phyloP scores from a whole-genome alignment of 768 basidiomycete genomes.

The Suillus subluteus region DNA sequence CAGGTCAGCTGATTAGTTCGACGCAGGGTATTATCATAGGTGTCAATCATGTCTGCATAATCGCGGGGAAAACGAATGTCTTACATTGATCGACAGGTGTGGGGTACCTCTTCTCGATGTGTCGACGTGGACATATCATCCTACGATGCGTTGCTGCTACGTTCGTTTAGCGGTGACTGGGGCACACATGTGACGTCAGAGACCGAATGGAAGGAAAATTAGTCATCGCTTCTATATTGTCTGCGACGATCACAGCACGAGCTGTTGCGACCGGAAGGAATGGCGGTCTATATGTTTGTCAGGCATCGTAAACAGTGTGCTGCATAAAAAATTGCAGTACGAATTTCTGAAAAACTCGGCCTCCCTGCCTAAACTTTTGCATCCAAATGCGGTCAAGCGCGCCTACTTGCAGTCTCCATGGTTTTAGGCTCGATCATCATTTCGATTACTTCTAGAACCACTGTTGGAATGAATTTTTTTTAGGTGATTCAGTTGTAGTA shows the following conservation, averaged over 20 bases:
- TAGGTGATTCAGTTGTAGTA: too few species aligned
- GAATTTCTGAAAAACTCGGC: background rate
- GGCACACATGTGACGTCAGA: background rate
- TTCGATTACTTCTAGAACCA: too few species aligned
- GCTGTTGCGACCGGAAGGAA: background rate
- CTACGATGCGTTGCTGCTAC: background rate
- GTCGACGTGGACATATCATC: background rate
- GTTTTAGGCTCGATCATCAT: too few species aligned
- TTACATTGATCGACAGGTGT: background rate
- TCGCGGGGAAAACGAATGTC: constrained; percentile 1
- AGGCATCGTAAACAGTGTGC: background rate
- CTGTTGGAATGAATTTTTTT: too few species aligned
- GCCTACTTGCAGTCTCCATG: too few species aligned
- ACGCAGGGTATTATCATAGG: background rate
- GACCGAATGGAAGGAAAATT: background rate
- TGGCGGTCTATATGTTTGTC: background rate
- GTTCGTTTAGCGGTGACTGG: background rate
- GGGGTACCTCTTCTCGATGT: background rate
- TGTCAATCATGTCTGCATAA: background rate
- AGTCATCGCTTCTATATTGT: background rate
- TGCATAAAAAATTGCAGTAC: background rate
- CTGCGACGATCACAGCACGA: background rate
- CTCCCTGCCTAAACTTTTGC: too few species aligned
- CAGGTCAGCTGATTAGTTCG: background rate
- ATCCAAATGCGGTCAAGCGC: too few species aligned